A percentile compares a stretch with the other conserved stretches of the same genome.
These are phyloP conservation scores for Fusarium sp. DNA, from an alignment of 2,329 filamentous ascomycete genomes.

Conservation along the genomic window DNA sequence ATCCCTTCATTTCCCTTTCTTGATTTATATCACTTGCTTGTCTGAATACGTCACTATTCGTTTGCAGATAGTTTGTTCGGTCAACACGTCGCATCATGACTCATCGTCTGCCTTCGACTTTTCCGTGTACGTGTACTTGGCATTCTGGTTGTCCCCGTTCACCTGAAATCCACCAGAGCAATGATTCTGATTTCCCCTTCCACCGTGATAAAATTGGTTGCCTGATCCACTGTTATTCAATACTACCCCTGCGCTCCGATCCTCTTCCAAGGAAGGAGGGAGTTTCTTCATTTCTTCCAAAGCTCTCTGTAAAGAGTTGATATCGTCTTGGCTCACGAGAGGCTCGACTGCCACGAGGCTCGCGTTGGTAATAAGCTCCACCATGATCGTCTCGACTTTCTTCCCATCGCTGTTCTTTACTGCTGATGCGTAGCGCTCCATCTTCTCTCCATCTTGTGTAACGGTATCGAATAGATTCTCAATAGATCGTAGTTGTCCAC, in stretches of 20 bases:
- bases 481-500: not conserved
- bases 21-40: too few species aligned
- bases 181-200: not conserved
- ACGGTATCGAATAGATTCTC: not conserved
- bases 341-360: not conserved
- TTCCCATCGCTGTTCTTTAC: not conserved
- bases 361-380: not conserved
- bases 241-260: not conserved
- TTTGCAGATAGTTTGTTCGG: too few species aligned
- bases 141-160: not conserved
- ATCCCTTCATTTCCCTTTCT: too few species aligned
- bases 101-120: not conserved
- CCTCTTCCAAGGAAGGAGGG: not conserved
- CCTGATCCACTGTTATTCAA: not conserved
- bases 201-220: not conserved
- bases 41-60: too few species aligned
- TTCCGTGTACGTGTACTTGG: not conserved
- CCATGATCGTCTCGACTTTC: not conserved
- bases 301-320: not conserved
- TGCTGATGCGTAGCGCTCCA: not conserved
- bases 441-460: not conserved
- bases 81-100: too few species aligned
- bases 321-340: not conserved
- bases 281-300: not conserved
- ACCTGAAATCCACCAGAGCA: not conserved